Evolutionary conservation across 2,329 filamentous ascomycete species (phyloP).

Genomic region (Aureobasidium musti): DNA sequence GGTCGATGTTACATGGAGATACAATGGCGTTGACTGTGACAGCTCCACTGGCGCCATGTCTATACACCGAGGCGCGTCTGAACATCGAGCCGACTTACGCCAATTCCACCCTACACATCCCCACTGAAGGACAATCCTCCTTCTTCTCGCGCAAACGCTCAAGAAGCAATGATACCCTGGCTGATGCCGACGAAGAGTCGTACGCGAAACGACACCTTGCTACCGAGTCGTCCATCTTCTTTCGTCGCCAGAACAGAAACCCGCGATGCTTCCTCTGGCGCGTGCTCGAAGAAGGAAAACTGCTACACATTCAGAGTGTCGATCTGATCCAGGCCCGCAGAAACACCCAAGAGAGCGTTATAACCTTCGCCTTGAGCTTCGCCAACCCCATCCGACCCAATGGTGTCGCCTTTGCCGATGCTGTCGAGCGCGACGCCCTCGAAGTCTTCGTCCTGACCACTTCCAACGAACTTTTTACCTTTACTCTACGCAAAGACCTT

Average conservation of each 20-base stretch:
- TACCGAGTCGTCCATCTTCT: constrained; percentile 78
- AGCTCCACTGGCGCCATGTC: constrained; percentile 61
- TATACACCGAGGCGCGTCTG: constrained; percentile 85
- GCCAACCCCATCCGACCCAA: constrained; percentile 74
- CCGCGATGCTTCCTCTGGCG: constrained; percentile 92
- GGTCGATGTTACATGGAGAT: constrained; percentile 9
- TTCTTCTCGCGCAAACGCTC: constrained; percentile 40
- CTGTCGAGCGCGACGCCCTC: constrained; percentile 73
- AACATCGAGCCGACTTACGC: constrained; percentile 73
- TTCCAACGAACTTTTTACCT: constrained; percentile 76
- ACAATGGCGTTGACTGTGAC: constrained; percentile 55
- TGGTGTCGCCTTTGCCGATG: constrained; percentile 81
- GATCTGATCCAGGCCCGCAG: constrained; percentile 69
- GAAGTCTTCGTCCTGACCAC: constrained; percentile 78
- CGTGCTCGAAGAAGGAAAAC: constrained; percentile 74
- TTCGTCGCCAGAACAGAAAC: constrained; percentile 71
- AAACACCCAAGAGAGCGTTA: constrained; percentile 52
- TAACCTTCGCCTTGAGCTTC: constrained; percentile 78
- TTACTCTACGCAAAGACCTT: constrained; percentile 79
- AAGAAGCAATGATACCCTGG: constrained; percentile 43
- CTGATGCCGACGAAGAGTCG: constrained; percentile 65
- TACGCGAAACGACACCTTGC: constrained; percentile 76
- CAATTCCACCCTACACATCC: constrained; percentile 68
- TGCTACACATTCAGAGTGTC: constrained; percentile 78
- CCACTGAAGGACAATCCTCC: constrained; percentile 49